Conservation (phyloP, 257 asterid species). For the Perilla frutescens region DNA sequence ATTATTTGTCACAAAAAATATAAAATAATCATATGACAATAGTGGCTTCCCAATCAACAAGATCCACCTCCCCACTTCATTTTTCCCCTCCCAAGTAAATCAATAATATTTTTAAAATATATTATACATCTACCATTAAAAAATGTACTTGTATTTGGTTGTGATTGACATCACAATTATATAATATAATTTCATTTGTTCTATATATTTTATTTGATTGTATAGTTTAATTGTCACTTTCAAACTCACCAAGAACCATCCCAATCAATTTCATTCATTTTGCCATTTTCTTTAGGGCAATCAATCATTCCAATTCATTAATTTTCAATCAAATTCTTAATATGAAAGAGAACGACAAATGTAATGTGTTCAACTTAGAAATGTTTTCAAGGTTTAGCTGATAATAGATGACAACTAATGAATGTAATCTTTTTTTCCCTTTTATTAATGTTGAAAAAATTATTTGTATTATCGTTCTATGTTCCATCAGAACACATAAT, state of each 20-base stretch:
- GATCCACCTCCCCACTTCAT: conserved; percentile 28
- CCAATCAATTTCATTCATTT: conserved; percentile 23
- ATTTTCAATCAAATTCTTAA: conserved; percentile 27
- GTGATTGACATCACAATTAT: conserved; percentile 33
- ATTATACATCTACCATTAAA: conserved; percentile 8
- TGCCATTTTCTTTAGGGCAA: conserved; percentile 24
- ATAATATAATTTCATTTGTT: neutral
- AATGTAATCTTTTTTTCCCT: too few species aligned
- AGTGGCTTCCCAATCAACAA: conserved; percentile 31
- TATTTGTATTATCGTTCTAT: too few species aligned
- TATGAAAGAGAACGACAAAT: conserved; percentile 2
- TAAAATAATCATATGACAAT: neutral
- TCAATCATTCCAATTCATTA: conserved; percentile 18
- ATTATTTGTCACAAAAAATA: neutral
- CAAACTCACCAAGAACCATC: conserved; percentile 46
- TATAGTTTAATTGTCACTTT: conserved; percentile 37
- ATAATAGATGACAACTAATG: neutral
- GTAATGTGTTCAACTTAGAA: neutral
- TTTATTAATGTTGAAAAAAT: too few species aligned
- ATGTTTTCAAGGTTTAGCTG: conserved; percentile 18
- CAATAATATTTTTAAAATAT: neutral
- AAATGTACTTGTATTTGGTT: conserved; percentile 35
- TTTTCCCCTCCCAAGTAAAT: conserved; percentile 9
- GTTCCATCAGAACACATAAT: too few species aligned
- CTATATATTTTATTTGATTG: neutral